Percentiles rank a stretch among this genome's conserved stretches.
Conservation (phyloP, 1,284 basidiomycete species). For the Thelephora terrestris region DNA sequence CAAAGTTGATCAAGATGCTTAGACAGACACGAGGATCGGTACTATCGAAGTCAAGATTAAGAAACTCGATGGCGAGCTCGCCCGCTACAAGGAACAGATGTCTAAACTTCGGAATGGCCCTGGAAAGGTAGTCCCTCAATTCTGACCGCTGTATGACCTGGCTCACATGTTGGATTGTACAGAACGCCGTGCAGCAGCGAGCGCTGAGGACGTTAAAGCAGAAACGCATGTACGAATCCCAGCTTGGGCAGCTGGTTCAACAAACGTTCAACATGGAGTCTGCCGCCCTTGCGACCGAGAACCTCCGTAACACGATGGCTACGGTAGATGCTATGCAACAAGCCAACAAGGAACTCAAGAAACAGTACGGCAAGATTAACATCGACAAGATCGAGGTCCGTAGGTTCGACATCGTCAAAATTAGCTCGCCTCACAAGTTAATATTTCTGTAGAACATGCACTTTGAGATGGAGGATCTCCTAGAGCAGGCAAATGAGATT, state of each 20-base stretch:
- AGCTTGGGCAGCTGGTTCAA: conserved; percentile 86
- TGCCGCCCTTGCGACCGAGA: conserved; percentile 91
- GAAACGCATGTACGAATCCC: conserved; percentile 92
- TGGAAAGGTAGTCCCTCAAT: conserved; percentile 64
- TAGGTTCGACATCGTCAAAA: conserved; percentile 3
- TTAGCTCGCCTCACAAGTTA: background rate
- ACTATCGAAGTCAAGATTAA: conserved; percentile 95
- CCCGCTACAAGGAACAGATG: conserved; percentile 95
- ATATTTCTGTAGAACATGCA: conserved; percentile 65
- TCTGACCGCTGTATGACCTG: background rate
- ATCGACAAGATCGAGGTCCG: conserved; percentile 96
- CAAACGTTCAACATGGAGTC: conserved; percentile 99
- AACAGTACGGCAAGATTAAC: conserved; percentile 96
- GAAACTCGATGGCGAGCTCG: conserved; percentile 92
- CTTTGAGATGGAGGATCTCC: conserved; percentile 95
- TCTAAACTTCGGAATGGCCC: conserved; percentile 88
- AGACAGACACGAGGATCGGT: conserved; percentile 87
- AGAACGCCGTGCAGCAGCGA: conserved; percentile 93
- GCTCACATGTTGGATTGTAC: conserved; percentile 4
- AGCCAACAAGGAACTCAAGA: conserved; percentile 96
- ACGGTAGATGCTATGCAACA: conserved; percentile 95
- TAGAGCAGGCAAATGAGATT: conserved; percentile 97
- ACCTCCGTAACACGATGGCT: conserved; percentile 99
- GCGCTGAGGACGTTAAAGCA: conserved; percentile 92
- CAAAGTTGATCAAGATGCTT: conserved; percentile 8